Evolutionary conservation across 2,329 filamentous ascomycete genomes (phyloP).

Genomic region (Chalaropsis thielavioides): DNA sequence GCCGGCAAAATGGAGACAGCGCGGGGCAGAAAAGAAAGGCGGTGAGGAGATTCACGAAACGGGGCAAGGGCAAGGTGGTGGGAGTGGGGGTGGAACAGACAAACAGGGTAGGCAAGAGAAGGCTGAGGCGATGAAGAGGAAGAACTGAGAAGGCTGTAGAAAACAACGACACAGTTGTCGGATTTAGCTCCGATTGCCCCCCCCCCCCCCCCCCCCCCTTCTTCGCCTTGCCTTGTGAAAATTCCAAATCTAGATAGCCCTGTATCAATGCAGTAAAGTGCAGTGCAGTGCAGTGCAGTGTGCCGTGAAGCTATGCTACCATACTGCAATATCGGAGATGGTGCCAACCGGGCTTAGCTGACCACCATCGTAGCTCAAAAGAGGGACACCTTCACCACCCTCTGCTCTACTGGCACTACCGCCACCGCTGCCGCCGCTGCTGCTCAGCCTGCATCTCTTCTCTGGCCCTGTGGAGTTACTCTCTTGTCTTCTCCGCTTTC

Average conservation of each 20-base stretch:
- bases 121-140: background rate
- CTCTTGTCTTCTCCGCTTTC: background rate
- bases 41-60: background rate
- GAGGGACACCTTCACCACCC: too few species aligned
- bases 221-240: background rate
- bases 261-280: background rate
- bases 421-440: too few species aligned
- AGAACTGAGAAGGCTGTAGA: background rate
- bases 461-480: background rate
- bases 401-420: too few species aligned
- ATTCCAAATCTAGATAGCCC: background rate
- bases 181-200: background rate
- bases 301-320: background rate
- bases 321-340: too few species aligned
- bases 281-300: background rate
- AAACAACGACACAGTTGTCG: background rate
- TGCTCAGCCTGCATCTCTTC: background rate
- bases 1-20: too few species aligned
- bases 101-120: background rate
- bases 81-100: background rate
- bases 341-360: too few species aligned
- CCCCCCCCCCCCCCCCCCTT: too few species aligned
- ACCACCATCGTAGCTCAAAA: too few species aligned
- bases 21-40: constrained; percentile 1
- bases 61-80: background rate